phyloP scores from a whole-genome alignment of 371 early-diverging fungal species.

The Mortierella polycephala region DNA sequence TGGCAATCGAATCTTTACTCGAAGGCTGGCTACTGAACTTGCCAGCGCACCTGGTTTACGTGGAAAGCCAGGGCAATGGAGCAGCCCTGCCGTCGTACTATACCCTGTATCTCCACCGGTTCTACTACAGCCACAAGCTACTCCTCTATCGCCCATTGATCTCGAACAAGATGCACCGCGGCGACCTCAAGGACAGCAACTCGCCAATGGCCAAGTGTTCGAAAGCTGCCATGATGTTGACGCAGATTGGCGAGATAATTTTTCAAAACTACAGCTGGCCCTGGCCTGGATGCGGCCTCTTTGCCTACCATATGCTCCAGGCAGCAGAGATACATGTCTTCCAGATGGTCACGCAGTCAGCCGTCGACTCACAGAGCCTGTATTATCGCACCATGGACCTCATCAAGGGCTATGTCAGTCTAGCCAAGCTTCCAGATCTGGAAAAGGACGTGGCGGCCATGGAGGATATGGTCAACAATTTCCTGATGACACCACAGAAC shows the following conservation, averaged over 20 bases:
- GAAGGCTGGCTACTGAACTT: slow-evolving; percentile 35
- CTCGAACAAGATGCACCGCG: slow-evolving; percentile 39
- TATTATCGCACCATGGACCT: slow-evolving; percentile 49
- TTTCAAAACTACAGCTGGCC: slow-evolving; percentile 55
- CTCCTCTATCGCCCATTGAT: slow-evolving; percentile 48
- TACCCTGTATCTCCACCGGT: slow-evolving; percentile 53
- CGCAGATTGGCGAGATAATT: slow-evolving; percentile 52
- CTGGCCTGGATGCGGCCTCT: slow-evolving; percentile 54
- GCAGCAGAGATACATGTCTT: slow-evolving; percentile 53
- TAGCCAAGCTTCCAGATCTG: slow-evolving; percentile 41
- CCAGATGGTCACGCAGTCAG: slow-evolving; percentile 47
- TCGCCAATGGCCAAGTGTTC: slow-evolving; percentile 45
- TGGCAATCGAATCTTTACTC: slow-evolving; percentile 24
- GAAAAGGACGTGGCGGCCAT: slow-evolving; percentile 46
- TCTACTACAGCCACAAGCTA: slow-evolving; percentile 47
- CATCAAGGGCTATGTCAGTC: slow-evolving; percentile 50
- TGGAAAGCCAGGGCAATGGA: slow-evolving; percentile 15
- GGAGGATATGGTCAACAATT: slow-evolving; percentile 52
- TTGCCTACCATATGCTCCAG: slow-evolving; percentile 55
- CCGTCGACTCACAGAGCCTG: slow-evolving; percentile 33
- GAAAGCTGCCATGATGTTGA: slow-evolving; percentile 39
- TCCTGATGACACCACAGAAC: slow-evolving; percentile 30
- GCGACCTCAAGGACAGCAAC: slow-evolving; percentile 32
- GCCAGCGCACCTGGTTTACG: slow-evolving; percentile 46
- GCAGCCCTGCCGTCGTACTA: slow-evolving; percentile 47